These are phyloP conservation scores for Albugo laibachii DNA, from an alignment of 352 stramenopile species.

Conservation along the genomic window DNA sequence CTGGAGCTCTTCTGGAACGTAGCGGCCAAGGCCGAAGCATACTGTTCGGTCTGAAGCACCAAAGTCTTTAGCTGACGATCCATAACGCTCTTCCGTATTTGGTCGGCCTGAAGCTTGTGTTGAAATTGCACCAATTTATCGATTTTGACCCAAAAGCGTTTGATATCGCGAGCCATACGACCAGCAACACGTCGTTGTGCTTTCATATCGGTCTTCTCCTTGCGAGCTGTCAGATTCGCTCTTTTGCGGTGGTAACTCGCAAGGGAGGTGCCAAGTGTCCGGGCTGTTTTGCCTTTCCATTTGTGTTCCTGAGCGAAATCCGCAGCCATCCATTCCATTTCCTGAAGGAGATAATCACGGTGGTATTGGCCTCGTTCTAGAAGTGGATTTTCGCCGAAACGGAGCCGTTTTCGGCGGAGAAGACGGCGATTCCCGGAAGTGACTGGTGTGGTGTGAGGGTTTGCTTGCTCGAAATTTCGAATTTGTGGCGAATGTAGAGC, in stretches of 20 bases:
- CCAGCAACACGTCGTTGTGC: constrained; percentile 30
- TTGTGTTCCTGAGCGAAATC: constrained; percentile 85
- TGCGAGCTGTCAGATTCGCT: constrained; percentile 10
- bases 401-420: not conserved
- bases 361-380: constrained; percentile 7
- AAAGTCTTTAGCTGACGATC: constrained; percentile 91
- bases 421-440: not conserved
- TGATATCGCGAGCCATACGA: constrained; percentile 75
- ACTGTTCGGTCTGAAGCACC: constrained; percentile 92
- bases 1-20: constrained; percentile 16
- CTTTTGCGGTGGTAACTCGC: constrained; percentile 30
- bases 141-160: constrained; percentile 94
- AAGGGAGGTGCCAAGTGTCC: constrained; percentile 45
- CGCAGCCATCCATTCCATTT: constrained; percentile 86
- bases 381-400: not conserved
- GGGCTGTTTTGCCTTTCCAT: constrained; percentile 57
- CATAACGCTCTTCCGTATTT: constrained; percentile 81
- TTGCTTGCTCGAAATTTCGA: not conserved
- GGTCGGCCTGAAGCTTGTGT: constrained; percentile 85
- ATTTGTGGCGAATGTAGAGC: too few species aligned
- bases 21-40: constrained; percentile 70
- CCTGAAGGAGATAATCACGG: constrained; percentile 58
- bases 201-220: constrained; percentile 25
- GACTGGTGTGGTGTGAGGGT: not conserved
- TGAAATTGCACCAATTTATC: constrained; percentile 97